Percentiles rank a stretch among this genome's conserved stretches.
phyloP scores from a whole-genome alignment of 257 asterid species.

The Jasminum sambac region DNA sequence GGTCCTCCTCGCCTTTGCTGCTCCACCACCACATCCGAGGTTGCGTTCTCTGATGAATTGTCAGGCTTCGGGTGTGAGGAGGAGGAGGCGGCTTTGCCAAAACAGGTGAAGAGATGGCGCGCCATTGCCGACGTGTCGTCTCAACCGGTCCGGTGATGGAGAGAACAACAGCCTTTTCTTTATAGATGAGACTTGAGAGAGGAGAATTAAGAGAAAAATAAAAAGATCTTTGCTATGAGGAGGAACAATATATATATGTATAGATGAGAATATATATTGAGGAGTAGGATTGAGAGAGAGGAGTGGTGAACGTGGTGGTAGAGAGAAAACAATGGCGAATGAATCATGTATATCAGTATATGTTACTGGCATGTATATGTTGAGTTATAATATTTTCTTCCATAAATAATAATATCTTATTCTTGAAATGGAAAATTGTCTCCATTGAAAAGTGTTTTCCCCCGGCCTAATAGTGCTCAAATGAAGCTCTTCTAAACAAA shows the following conservation, averaged over 20 bases:
- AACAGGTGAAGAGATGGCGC: slow-evolving; percentile 69
- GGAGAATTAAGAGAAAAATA: too few relatives aligned
- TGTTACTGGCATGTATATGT: slow-evolving; percentile 10
- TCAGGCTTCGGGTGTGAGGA: slow-evolving; percentile 16
- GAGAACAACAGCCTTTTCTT: background rate
- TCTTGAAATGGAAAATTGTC: too few relatives aligned
- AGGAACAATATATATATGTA: background rate
- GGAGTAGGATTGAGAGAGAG: background rate
- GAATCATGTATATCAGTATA: slow-evolving; percentile 25
- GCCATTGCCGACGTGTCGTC: slow-evolving; percentile 55
- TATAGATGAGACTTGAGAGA: slow-evolving; percentile 13
- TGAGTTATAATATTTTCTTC: background rate
- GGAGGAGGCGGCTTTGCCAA: slow-evolving; percentile 40
- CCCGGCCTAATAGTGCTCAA: too few relatives aligned
- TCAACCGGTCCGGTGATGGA: slow-evolving; percentile 4
- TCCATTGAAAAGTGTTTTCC: too few relatives aligned
- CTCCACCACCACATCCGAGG: slow-evolving; percentile 59
- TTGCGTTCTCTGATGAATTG: slow-evolving; percentile 24
- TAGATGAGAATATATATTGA: background rate
- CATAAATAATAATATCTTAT: too few relatives aligned
- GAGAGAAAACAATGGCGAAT: slow-evolving; percentile 49
- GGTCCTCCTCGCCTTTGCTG: slow-evolving; percentile 63
- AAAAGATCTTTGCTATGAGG: background rate
- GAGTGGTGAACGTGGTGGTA: slow-evolving; percentile 28
- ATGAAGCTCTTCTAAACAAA: too few relatives aligned